Evolutionary conservation across 768 basidiomycete species (phyloP).

Genomic region (Xerocomellus amylosporus): DNA sequence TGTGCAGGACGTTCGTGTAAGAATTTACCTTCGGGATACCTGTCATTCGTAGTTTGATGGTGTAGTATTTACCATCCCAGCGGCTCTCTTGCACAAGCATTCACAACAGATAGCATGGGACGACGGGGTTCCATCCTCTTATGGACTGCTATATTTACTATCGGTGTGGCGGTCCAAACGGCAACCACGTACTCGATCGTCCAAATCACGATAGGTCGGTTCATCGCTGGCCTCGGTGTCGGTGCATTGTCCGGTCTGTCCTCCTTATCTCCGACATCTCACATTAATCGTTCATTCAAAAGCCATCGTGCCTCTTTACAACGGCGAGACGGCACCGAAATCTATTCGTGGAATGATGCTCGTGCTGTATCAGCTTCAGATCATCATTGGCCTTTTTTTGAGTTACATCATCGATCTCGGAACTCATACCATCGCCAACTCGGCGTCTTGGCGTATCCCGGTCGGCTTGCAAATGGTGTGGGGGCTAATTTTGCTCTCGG

Average conservation of each 20-base stretch:
- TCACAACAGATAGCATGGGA: constrained; percentile 18
- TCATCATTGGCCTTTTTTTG: constrained; percentile 67
- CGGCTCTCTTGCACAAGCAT: constrained; percentile 63
- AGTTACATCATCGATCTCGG: constrained; percentile 59
- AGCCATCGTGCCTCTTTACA: constrained; percentile 66
- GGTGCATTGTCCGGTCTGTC: constrained; percentile 12
- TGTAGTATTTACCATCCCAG: constrained; percentile 21
- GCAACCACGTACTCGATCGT: constrained; percentile 11
- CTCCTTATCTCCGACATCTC: background rate
- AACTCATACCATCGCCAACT: constrained; percentile 11
- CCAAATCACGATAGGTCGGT: constrained; percentile 14
- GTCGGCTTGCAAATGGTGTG: constrained; percentile 14
- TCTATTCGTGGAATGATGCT: constrained; percentile 67
- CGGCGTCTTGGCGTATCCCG: constrained; percentile 15
- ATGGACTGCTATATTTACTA: constrained; percentile 13
- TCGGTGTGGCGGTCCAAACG: constrained; percentile 14
- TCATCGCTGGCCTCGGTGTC: constrained; percentile 14
- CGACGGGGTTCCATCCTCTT: constrained; percentile 13
- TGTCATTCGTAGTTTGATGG: background rate
- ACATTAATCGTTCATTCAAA: constrained; percentile 9
- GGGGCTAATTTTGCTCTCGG: constrained; percentile 11
- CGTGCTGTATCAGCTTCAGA: constrained; percentile 74
- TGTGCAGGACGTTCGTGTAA: constrained; percentile 15
- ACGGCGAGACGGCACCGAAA: constrained; percentile 76
- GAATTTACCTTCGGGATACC: background rate